Evolutionary conservation across 2,329 filamentous ascomycete species (phyloP), one percentile per base, ranked within the genome.

Genomic region (Aureobasidium sp.): DNA sequence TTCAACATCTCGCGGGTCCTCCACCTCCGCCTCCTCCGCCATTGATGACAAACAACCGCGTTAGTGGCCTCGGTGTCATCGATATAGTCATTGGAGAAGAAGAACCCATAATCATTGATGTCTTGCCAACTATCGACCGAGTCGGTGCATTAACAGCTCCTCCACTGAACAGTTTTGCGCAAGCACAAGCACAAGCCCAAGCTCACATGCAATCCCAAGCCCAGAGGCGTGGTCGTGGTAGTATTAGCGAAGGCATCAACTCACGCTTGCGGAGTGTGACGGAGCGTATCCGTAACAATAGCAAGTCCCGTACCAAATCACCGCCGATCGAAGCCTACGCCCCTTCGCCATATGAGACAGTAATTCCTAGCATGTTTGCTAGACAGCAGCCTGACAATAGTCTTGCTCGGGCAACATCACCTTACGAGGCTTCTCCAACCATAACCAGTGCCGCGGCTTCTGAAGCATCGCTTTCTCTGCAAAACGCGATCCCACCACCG

Each of bases 241-340:
- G 81, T 67, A 79, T 83, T 41, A 83, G 82, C 66, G 83, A 85
- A 59, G 79, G 81, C 82, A 77, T 86, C 39, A 79, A 81, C 11
- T 76, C 74, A 58, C 81, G 81, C 64, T 73, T 83, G 60, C 75
- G 79, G 32, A 82, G 78, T 61, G 75, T 86, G 25, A 80, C 81
- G 3, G 81, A 81, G n/a, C 78, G 83, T 27, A 83, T 85, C 78
- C 78, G 83, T 42, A 84, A 79, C 69, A 81, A 76, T 55, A 82
- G 79, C 65, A 79, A 83, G 59, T 80, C 78, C 44, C 76, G 81
- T 30, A 75, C 75, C 60, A 80, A 78, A 61, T 79, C 77, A 4
- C 78, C 79, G 6, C 76, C 77, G 3, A 69, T 73, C 5, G 67
- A 67, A 62, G 67, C 36, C 48, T 65, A 41, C 63, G 69, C 27